A percentile compares a stretch with the other conserved stretches of the same genome.
phyloP scores from a whole-genome alignment of 163 green algal genomes.

The Scenedesmus sp. region DNA sequence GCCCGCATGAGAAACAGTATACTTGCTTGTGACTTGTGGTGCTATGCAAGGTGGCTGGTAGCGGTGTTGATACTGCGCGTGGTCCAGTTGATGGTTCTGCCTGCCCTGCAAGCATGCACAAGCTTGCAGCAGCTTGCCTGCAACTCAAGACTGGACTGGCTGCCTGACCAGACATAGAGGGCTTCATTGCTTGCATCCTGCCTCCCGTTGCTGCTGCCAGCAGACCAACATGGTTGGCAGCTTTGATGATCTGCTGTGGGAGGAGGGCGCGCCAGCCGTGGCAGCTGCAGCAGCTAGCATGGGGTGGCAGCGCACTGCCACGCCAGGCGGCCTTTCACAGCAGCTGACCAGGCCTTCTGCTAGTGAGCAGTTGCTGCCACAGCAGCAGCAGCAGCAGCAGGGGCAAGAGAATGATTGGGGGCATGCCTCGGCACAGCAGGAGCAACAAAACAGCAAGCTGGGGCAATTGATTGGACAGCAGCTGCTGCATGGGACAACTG shows the following conservation, averaged over 20 bases:
- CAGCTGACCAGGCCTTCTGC: not conserved
- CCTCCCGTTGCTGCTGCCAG: not conserved
- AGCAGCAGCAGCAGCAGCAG: slow-evolving; percentile 41
- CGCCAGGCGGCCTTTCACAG: not conserved
- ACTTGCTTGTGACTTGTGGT: too few species aligned
- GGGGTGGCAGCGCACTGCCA: slow-evolving; percentile 38
- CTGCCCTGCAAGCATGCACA: not conserved
- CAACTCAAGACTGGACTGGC: not conserved
- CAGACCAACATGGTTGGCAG: slow-evolving; percentile 44
- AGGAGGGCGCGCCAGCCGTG: slow-evolving; percentile 1
- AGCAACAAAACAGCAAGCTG: slow-evolving; percentile 14
- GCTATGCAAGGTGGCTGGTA: not conserved
- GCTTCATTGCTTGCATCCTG: not conserved
- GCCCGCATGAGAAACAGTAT: not conserved
- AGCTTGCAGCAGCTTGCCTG: too few species aligned
- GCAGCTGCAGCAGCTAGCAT: slow-evolving; percentile 36
- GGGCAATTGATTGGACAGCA: not conserved
- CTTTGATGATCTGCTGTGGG: slow-evolving; percentile 55
- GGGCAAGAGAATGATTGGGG: not conserved
- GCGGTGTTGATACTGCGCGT: not conserved
- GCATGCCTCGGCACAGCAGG: not conserved
- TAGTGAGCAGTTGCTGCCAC: not conserved
- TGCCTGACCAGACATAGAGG: not conserved
- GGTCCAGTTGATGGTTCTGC: too few species aligned
- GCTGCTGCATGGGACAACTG: not conserved